A percentile compares a stretch with the other conserved stretches of the same genome.
Conservation (phyloP, 345 rosid genomes). For the Euphorbia pulcherrima region DNA sequence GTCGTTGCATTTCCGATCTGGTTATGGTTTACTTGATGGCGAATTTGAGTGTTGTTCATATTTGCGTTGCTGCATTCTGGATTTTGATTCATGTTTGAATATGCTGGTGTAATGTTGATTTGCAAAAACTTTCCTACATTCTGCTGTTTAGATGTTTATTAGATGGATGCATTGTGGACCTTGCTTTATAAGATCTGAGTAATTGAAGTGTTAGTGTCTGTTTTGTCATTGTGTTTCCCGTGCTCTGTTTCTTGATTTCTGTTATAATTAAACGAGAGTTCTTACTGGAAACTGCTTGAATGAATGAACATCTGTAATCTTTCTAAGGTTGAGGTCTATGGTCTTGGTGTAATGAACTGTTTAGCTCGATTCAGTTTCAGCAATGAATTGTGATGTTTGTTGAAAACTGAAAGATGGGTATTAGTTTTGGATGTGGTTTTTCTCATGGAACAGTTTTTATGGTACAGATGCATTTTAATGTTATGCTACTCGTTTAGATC, state of each 20-base stretch:
- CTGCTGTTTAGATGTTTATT: background rate
- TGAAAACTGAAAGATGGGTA: background rate
- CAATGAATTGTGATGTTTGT: background rate
- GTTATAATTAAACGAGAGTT: background rate
- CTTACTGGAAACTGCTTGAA: background rate
- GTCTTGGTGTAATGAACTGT: background rate
- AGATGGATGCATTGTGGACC: background rate
- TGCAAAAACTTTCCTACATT: no score
- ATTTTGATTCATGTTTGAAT: background rate
- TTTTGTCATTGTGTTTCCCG: background rate
- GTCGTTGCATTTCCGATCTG: background rate
- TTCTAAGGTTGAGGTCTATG: background rate
- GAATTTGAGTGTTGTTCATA: background rate
- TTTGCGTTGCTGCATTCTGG: background rate
- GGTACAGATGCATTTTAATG: background rate
- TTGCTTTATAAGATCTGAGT: background rate
- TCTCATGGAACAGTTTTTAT: background rate
- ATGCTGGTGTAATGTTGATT: background rate
- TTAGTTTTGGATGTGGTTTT: background rate
- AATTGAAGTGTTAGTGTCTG: background rate
- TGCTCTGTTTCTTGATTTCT: background rate
- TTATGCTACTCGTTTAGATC: background rate
- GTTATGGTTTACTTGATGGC: background rate
- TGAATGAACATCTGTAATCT: background rate
- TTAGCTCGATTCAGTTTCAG: background rate